Evolutionary conservation across 805 yeast genomes (phyloP), one percentile per base, ranked within the genome.

Genomic region (Yarrowia sp.): DNA sequence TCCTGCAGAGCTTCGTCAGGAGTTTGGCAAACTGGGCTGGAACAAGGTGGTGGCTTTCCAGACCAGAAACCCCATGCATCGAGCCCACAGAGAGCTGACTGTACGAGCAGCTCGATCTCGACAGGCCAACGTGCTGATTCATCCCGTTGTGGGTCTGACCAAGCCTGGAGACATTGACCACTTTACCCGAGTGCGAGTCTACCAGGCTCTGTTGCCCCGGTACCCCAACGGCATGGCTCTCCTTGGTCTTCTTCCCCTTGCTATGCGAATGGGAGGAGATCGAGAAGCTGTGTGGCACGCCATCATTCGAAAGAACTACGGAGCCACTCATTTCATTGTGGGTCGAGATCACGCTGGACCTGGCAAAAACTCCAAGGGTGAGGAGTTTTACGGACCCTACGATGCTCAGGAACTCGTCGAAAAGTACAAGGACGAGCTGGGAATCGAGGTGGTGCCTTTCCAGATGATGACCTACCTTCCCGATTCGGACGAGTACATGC

Each of bases 341-440:
- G 98, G 98, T 67, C 88, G 98, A 81, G 98, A 92, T 77, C 98
- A 92, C 74, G 98, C 98, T 62, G 98, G 98, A 67, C 98, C 98
- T 21, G 98, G 98, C 68, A 78, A 80, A 66, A 85, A 85, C 83
- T 90, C 97, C 66, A 81, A 87, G 74, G 98, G 98, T 68, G 92
- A 84, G 62, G 97, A 93, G 68, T 92, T 92, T 80, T 92, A 92
- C 75, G 98, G 98, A 21, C 97, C 98, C 14, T 93, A 92, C 75
- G 98, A 92, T 75, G 98, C 98, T 32, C 98, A 93, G 80, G 92
- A 85, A 36, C 81, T 93, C 65, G 96, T 92, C 68, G 91, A 86
- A 67, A 78, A 85, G 69, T 85, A 84, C 78, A 83, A 85, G 68
- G 83, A 82, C 68, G 98, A 92, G 78, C 82, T 92, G 68, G 90